Base-by-base conservation (phyloP, 2,329 filamentous ascomycete species). In the Daldinia sp. region DNA sequence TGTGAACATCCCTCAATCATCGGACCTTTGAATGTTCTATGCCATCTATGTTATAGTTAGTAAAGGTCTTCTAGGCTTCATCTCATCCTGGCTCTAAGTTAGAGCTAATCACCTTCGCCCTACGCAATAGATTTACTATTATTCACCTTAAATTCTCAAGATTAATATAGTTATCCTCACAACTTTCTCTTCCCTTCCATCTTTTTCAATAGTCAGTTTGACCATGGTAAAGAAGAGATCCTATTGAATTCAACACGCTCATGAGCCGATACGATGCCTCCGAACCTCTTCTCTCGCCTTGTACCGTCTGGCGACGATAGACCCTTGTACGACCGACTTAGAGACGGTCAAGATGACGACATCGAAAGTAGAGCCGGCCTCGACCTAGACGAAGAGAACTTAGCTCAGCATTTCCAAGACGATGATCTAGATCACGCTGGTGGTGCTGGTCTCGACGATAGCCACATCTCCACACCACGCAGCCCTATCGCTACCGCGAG, bases 321-420 rank as follows among this genome's bases (percentile, higher is more conserved):
- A 56, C 83, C 86, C 2, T 86, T 85, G 71, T 88, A 88, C 76
- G 82, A 86, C 63, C 83, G 84, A 33, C 75, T 86, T 15, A 79
- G 82, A 68, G 79, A 79, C n/a, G 82, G 82, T 51, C 79, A 79
- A 48, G 75, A 81, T 23, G 67, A 72, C 55, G 84, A 85, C 61
- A 67, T 78, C 26, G 83, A 86, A 67, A 79, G 80, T 37, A 79
- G 79, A 50, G 80, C 80, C 3, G 83, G 80, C 1, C 75, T 82
- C n/a, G 78, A 79, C 23, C 65, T 87, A 5, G 86, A 88, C 72
- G 84, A 87, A 68, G 83, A 87, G 72, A 88, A 88, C 68, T 75
- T 88, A 6, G 82, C 82, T 46, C 81, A 87, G 57, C 75, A 84
- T 28, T 86, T 88, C 61, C 81, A 83, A 44, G 82, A 86, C 48